A percentile compares a stretch with the other conserved stretches of the same genome.
These are phyloP conservation scores for Knoxdaviesia proteae DNA, from an alignment of 2,329 filamentous ascomycete species.

Conservation along the genomic window DNA sequence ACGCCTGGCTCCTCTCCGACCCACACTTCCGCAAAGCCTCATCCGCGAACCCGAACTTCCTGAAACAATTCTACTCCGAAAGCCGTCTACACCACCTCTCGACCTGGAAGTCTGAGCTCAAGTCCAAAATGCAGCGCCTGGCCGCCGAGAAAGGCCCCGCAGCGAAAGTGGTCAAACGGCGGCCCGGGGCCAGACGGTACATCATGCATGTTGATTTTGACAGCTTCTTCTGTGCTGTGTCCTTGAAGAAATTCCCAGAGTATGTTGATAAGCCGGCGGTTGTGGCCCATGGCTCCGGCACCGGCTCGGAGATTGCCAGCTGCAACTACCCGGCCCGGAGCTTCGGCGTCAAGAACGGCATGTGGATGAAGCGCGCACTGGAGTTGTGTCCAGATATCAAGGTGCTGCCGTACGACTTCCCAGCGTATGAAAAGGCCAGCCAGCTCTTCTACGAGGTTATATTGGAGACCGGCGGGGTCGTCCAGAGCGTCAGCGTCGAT, in stretches of 20 bases:
- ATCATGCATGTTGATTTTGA: conserved; percentile 95
- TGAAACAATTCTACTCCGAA: conserved; percentile 88
- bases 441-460: conserved; percentile 72
- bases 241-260: conserved; percentile 55
- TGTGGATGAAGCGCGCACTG: conserved; percentile 93
- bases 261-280: conserved; percentile 61
- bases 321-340: conserved; percentile 85
- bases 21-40: conserved; percentile 75
- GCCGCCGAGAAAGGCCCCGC: conserved; percentile 44
- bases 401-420: conserved; percentile 87
- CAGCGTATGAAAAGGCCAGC: conserved; percentile 83
- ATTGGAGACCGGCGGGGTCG: conserved; percentile 54
- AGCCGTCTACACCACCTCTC: conserved; percentile 88
- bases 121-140: conserved; percentile 66
- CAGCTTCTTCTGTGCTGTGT: conserved; percentile 93
- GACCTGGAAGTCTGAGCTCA: conserved; percentile 89
- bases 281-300: conserved; percentile 70
- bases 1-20: conserved; percentile 63
- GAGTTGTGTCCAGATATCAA: conserved; percentile 72
- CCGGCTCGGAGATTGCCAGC: conserved; percentile 84
- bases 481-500: conserved; percentile 94
- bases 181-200: conserved; percentile 50
- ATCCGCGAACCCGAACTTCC: conserved; percentile 77
- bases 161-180: conserved; percentile 24
- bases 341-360: conserved; percentile 85